Percentiles rank a stretch among this genome's conserved stretches.
phyloP scores from a whole-genome alignment of 257 asterid species.

The Nicotiana obtusifolia region DNA sequence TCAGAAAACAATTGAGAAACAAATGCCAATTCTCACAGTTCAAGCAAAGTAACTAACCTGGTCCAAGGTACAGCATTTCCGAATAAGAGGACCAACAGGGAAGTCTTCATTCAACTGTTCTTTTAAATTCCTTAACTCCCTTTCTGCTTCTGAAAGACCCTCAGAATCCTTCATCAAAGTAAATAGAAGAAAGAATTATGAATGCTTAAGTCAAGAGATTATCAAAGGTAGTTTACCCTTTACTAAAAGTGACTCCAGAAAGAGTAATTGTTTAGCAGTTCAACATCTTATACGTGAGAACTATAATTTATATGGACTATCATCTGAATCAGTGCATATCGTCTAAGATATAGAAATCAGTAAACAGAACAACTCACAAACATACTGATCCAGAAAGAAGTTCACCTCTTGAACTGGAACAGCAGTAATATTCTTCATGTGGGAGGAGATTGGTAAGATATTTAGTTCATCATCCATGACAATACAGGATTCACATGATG shows the following conservation, averaged over 20 bases:
- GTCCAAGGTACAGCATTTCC: slow-evolving; percentile 86
- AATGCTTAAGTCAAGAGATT: not conserved
- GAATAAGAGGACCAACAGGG: slow-evolving; percentile 89
- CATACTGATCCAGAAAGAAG: slow-evolving; percentile 11
- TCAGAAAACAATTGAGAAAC: not conserved
- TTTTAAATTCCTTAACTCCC: slow-evolving; percentile 66
- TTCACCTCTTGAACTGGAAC: slow-evolving; percentile 59
- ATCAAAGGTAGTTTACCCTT: not conserved
- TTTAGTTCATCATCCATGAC: slow-evolving; percentile 96
- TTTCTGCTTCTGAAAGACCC: slow-evolving; percentile 77
- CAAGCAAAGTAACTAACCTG: slow-evolving; percentile 44
- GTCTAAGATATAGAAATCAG: not conserved
- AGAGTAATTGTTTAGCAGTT: not conserved
- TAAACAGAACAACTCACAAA: not conserved
- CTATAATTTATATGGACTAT: not conserved
- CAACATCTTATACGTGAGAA: not conserved
- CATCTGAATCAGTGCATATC: not conserved
- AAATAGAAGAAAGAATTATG: slow-evolving; percentile 12
- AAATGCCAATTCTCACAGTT: not conserved
- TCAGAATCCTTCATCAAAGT: slow-evolving; percentile 57
- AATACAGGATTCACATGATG: slow-evolving; percentile 84
- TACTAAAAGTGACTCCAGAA: not conserved
- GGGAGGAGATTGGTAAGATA: slow-evolving; percentile 94
- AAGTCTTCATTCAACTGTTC: slow-evolving; percentile 75
- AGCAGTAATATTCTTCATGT: slow-evolving; percentile 61